Conservation (phyloP, 768 basidiomycete genomes). For the Pleurotus pulmonarius region DNA sequence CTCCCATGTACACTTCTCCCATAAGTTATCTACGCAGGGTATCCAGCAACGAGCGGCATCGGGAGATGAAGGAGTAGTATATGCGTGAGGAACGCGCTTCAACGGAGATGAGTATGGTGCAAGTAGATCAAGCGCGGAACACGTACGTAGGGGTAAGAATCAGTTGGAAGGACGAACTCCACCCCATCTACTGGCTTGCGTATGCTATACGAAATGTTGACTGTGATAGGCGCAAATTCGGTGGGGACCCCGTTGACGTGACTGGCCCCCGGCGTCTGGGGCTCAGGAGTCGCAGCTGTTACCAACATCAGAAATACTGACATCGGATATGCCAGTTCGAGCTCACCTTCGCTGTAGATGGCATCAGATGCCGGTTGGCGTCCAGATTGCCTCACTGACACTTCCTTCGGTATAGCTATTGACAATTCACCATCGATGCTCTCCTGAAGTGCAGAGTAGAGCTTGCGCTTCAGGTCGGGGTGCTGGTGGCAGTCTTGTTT, state of each 20-base stretch:
- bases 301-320: background rate
- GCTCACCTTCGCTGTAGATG: constrained; percentile 57
- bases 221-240: constrained; percentile 73
- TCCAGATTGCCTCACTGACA: constrained; percentile 59
- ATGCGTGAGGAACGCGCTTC: constrained; percentile 91
- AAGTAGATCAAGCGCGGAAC: constrained; percentile 23
- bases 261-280: constrained; percentile 54
- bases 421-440: constrained; percentile 93
- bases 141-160: constrained; percentile 77
- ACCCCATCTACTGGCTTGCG: constrained; percentile 81
- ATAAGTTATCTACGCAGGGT: constrained; percentile 92
- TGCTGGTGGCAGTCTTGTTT: constrained; percentile 81
- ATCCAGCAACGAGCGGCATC: constrained; percentile 97
- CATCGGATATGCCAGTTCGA: background rate
- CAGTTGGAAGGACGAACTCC: constrained; percentile 78
- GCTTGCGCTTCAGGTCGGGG: constrained; percentile 88
- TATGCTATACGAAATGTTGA: constrained; percentile 79
- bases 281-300: constrained; percentile 80
- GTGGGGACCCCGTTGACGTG: constrained; percentile 27
- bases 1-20: constrained; percentile 99
- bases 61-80: constrained; percentile 81
- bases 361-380: constrained; percentile 34
- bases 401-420: constrained; percentile 78
- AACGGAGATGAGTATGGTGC: constrained; percentile 12
- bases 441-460: constrained; percentile 89